phyloP scores from a whole-genome alignment of 768 basidiomycete genomes.

The Hericium erinaceus region DNA sequence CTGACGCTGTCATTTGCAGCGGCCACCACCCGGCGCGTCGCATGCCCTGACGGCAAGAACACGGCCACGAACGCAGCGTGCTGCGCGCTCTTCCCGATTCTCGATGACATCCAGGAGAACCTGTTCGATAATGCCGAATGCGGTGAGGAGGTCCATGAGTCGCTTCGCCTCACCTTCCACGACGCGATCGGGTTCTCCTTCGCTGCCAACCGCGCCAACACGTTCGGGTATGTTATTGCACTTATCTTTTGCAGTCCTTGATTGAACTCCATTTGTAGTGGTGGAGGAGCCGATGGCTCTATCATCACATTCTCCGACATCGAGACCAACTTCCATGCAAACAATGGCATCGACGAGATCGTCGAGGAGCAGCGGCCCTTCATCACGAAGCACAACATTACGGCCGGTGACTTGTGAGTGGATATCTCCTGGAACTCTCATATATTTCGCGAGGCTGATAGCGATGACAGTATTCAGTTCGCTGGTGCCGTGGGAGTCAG shows the following conservation, averaged over 20 bases:
- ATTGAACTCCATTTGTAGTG: constrained; percentile 3
- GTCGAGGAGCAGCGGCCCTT: constrained; percentile 26
- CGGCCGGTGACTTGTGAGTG: constrained; percentile 39
- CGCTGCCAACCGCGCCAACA: not conserved
- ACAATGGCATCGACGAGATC: constrained; percentile 13
- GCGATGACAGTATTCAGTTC: constrained; percentile 23
- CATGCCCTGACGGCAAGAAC: constrained; percentile 22
- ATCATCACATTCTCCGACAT: constrained; percentile 13
- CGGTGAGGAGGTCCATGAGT: constrained; percentile 23
- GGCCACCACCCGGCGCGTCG: constrained; percentile 14
- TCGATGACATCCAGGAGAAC: constrained; percentile 23
- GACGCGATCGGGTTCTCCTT: constrained; percentile 15
- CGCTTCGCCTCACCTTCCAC: constrained; percentile 21
- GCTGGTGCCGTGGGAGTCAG: constrained; percentile 23
- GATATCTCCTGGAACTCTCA: not conserved
- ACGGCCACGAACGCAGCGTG: constrained; percentile 21
- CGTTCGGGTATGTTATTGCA: not conserved
- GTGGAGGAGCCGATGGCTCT: constrained; percentile 18
- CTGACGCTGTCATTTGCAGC: constrained; percentile 1
- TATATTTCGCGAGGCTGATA: too few relatives aligned
- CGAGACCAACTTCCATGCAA: constrained; percentile 14
- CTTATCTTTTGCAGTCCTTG: not conserved
- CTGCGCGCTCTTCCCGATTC: constrained; percentile 22
- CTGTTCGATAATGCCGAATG: constrained; percentile 21
- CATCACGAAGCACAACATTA: constrained; percentile 26